Conservation (phyloP, 129 eudicot species). For the Arctium lappa region DNA sequence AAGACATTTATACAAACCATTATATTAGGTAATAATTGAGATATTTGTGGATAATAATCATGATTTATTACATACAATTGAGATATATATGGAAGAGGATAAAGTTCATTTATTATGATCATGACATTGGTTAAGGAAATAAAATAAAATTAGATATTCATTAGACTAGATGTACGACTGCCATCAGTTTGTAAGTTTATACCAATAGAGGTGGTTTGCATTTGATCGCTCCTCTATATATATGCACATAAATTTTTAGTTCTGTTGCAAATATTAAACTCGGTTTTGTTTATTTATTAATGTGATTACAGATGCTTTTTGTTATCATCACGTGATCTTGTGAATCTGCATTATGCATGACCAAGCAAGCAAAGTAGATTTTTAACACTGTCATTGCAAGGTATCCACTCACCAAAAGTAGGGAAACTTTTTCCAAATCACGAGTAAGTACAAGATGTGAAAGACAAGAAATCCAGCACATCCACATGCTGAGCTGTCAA, state of each 20-base stretch:
- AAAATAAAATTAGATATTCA: too few relatives aligned
- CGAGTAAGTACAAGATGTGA: constrained; percentile 17
- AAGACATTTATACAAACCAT: too few relatives aligned
- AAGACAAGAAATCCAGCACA: constrained; percentile 24
- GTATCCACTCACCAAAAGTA: constrained; percentile 8
- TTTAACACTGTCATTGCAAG: constrained; percentile 8
- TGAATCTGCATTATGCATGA: constrained; percentile 14
- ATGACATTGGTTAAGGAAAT: too few relatives aligned
- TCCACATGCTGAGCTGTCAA: constrained; percentile 5
- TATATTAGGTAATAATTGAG: too few relatives aligned
- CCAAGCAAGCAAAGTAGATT: constrained; percentile 17
- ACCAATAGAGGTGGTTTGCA: too few relatives aligned
- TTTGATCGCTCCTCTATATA: too few relatives aligned
- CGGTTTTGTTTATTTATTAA: not conserved
- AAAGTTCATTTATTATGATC: too few relatives aligned
- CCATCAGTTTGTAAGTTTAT: too few relatives aligned
- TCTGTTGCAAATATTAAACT: not conserved
- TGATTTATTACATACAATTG: too few relatives aligned
- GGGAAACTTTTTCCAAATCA: constrained; percentile 9
- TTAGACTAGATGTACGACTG: too few relatives aligned
- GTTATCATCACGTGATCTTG: constrained; percentile 19
- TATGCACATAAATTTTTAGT: not conserved
- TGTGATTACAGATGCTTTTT: constrained; percentile 4
- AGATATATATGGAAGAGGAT: too few relatives aligned
- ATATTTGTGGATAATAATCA: too few relatives aligned